Base-by-base conservation (phyloP, 495 filamentous ascomycete genomes). In the Penicillium bialowiezense region DNA sequence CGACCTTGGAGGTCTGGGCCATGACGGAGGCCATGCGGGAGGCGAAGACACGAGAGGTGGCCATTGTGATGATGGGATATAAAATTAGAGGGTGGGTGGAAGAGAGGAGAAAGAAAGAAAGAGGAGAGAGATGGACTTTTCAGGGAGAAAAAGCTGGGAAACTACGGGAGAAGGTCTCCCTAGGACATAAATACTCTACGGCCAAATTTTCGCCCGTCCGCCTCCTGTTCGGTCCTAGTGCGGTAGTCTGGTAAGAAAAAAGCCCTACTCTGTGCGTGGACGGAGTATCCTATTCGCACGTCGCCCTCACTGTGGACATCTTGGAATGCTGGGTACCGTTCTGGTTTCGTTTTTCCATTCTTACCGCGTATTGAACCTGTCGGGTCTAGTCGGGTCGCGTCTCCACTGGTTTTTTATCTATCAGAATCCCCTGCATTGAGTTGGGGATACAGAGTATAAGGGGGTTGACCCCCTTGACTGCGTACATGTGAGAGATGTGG, bases 21-120 rank as follows among this genome's bases (percentile, higher is more conserved):
- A 89, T 88, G 76, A 85, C 78, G 71, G 85, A 77, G 75, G 85
- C 81, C 85, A 88, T 74, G 59, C 82, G 79, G 55, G 81, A 79
- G 60, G 82, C 80, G 66, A 88, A 83, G 67, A 87, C 78, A 73
- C 84, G 83, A 70, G 81, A 74, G 71, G 80, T 73, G 75, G 84
- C 80, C 85, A 88, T 88, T 85, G 77, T 84, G 76, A 78, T 67
- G 69, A 50, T 47, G 41, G 52, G 44, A 44, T 37, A 41, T 41
- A 41, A 37, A 36, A 46, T 41, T 47, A 56, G 48, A 51, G 32
- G 55, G 48, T 45, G 29, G 45, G 39, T 38, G 52, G 43, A 55
- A 60, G 55, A 59, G 58, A 60, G 49, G 55, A 55, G 56, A 57
- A 41, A 44, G 48, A 54, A 50, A 51, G 56, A 59, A 48, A 52